Base-by-base conservation (phyloP, 1,284 basidiomycete species). In the Pascua sp. region DNA sequence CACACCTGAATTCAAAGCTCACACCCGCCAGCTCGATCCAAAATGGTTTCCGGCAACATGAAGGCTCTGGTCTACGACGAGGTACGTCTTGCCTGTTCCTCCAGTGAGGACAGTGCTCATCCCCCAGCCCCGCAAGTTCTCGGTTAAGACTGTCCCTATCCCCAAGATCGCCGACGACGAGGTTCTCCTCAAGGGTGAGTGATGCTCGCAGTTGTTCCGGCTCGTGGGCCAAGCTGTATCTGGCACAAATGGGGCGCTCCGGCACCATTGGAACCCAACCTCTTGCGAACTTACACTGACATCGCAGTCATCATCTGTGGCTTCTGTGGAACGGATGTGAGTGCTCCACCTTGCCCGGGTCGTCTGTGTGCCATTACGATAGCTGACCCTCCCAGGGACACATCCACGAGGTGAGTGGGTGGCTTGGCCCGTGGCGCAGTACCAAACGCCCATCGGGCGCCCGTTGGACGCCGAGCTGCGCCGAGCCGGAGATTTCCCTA, bases 301-400 rank as follows among this genome's bases (percentile, higher is more conserved):
- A 47, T 32, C 7, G n/a, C 51, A 72, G 76, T 78, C 64, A 64
- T 73, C 63, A 70, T 77, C 60, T 77, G 75, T 61, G 87, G 87
- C 68, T 81, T 89, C 51, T 89, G 87, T 69, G 87, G 87, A 50
- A 89, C 87, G 17, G 88, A 90, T 70, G 82, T 82, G 15, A 59
- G 69, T 62, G 37, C 36, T 42, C 32, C 12, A 13, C 8, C 13
- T 8, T 46, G 2, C 8, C 32, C 16, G 15, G 37, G 32, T 8
- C 16, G 32, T 16, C 32, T 24, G 43, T 42, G 24, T 42, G 37
- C 12, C 4, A 10, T 11, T 17, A 11, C 8, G 40, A 36, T 4
- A 47, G 41, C 56, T 59, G 45, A 55, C 51, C 13, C 11, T 37
- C 38, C 4, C 59, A 67, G 65, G 64, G 64, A 38, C 88, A 90